Base-by-base conservation (phyloP, 805 yeast species). In the Jamesozyma lodderae region DNA sequence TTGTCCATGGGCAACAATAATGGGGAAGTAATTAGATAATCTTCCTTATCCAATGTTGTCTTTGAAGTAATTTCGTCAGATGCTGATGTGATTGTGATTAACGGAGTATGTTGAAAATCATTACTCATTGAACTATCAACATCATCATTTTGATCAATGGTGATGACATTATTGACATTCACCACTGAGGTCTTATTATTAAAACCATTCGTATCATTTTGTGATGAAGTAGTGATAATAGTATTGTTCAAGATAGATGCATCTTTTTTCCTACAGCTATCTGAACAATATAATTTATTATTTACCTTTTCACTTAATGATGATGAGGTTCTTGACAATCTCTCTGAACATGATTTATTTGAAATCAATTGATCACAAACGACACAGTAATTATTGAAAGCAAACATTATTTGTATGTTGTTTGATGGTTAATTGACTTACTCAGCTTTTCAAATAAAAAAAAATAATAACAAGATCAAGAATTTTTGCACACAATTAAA, bases 371-470 rank as follows among this genome's bases (percentile, higher is more conserved):
- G 51, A 35, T 74, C 79, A 57, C 81, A 75, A 41, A 71, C 77
- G 34, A 72, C 64, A 62, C 81, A 75, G 57, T 60, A 75, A 53
- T 75, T 79, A 51, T 68, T 71, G 45, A 64, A 58, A 45, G 75
- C 68, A 35, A 62, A 32, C 42, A 35, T 40, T 15, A n/a, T n/a
- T n/a, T n/a, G n/a, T n/a, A n/a, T n/a, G n/a, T n/a, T n/a, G n/a
- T n/a, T n/a, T n/a, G n/a, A n/a, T n/a, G n/a, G n/a, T n/a, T n/a
- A n/a, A n/a, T n/a, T n/a, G n/a, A n/a, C n/a, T n/a, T n/a, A n/a
- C n/a, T n/a, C n/a, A n/a, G n/a, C n/a, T n/a, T n/a, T n/a, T n/a
- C n/a, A n/a, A n/a, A n/a, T n/a, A n/a, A n/a, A n/a, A n/a, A n/a
- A n/a, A n/a, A n/a, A n/a, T n/a, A n/a, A n/a, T n/a, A n/a, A n/a